Conservation (phyloP, 1,284 basidiomycete species). For the Ganoderma sp. region DNA sequence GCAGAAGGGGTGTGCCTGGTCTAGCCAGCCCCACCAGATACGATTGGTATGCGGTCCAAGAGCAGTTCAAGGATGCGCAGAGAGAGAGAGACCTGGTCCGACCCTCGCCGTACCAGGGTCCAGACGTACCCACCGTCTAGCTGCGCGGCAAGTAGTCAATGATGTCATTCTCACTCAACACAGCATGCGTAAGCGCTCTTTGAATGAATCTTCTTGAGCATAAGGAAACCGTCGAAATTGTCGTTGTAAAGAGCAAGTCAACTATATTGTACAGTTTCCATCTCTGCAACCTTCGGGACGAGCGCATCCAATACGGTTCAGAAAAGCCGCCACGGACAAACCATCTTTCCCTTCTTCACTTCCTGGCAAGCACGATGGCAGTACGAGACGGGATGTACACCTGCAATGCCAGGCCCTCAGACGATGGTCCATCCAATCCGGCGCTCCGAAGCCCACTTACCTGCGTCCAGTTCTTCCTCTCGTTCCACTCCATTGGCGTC, state of each 20-base stretch:
- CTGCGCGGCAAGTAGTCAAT: neutral
- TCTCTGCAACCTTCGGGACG: neutral
- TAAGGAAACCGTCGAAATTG: neutral
- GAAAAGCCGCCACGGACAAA: neutral
- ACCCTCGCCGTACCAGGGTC: neutral
- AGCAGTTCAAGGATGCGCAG: too few relatives aligned
- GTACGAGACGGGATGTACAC: conserved; percentile 82
- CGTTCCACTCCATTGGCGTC: conserved; percentile 90
- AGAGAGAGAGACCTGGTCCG: neutral
- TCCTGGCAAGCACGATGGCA: conserved; percentile 72
- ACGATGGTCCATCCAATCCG: conserved; percentile 1
- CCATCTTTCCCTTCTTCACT: conserved; percentile 12
- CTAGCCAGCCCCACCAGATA: neutral
- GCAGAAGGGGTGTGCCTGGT: neutral
- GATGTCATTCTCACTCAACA: neutral
- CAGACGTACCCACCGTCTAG: neutral
- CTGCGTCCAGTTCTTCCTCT: conserved; percentile 87
- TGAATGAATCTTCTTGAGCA: neutral
- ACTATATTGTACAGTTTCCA: conserved; percentile 5
- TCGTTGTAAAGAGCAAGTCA: neutral
- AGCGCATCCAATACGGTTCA: neutral
- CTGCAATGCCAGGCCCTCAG: conserved; percentile 45
- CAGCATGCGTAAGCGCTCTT: neutral
- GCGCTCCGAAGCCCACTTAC: conserved; percentile 48
- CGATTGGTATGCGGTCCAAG: neutral